Evolutionary conservation across 495 filamentous ascomycete species (phyloP).

Genomic region (Margaritispora aquatica): DNA sequence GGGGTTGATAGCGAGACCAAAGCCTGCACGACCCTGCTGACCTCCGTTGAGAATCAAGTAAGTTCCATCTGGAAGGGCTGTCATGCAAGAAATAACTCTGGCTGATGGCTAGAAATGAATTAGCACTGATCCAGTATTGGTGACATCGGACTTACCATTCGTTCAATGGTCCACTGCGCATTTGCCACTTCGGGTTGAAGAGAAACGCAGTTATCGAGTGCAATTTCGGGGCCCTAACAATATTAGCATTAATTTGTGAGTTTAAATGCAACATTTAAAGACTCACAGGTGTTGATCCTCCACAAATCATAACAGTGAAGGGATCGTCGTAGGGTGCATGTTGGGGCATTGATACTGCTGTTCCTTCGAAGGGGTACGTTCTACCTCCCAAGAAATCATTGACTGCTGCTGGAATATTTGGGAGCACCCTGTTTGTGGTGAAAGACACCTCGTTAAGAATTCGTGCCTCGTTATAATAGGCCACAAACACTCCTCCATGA

Average conservation of each 20-base stretch:
- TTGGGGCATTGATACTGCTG: slow-evolving; percentile 51
- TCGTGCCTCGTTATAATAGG: slow-evolving; percentile 60
- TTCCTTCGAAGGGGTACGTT: slow-evolving; percentile 56
- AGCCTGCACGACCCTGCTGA: slow-evolving; percentile 39
- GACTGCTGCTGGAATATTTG: slow-evolving; percentile 53
- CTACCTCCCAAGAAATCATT: slow-evolving; percentile 50
- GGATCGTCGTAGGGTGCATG: slow-evolving; percentile 48
- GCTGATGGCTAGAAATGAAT: slow-evolving; percentile 36
- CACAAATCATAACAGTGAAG: slow-evolving; percentile 51
- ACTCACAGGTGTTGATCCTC: slow-evolving; percentile 45
- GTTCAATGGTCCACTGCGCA: slow-evolving; percentile 53
- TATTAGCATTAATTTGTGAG: background rate
- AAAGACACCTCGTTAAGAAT: slow-evolving; percentile 54
- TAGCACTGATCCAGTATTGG: background rate
- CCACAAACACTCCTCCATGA: slow-evolving; percentile 53
- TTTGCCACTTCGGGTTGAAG: slow-evolving; percentile 48
- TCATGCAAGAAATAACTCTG: slow-evolving; percentile 58
- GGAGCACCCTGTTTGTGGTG: slow-evolving; percentile 44
- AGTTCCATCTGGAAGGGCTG: slow-evolving; percentile 25
- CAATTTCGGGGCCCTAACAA: slow-evolving; percentile 29
- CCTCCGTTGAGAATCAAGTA: slow-evolving; percentile 55
- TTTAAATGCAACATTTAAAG: slow-evolving; percentile 32
- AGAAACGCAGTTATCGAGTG: slow-evolving; percentile 60
- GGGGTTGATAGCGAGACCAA: slow-evolving; percentile 47
- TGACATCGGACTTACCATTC: slow-evolving; percentile 36